These are phyloP conservation scores for Aciculosporium take DNA, from an alignment of 2,329 filamentous ascomycete genomes.

Conservation along the genomic window DNA sequence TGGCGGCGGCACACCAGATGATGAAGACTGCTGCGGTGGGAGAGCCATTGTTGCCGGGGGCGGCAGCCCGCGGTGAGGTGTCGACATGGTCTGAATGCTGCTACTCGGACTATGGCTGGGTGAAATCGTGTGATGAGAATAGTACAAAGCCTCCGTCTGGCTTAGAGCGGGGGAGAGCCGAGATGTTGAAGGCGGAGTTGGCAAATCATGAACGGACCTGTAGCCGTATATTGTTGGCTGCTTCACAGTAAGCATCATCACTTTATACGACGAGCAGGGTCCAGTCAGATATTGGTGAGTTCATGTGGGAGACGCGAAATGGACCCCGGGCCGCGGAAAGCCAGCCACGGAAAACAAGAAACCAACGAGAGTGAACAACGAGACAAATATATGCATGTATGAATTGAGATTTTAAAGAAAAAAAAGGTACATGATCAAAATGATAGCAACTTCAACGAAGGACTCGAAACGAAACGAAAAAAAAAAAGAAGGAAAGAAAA, in stretches of 20 bases:
- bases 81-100: conserved; percentile 44
- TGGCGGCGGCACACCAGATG: conserved; percentile 14
- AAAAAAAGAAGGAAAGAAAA: not conserved
- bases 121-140: conserved; percentile 23
- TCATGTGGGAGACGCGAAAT: conserved; percentile 12
- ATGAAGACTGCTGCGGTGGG: conserved; percentile 30
- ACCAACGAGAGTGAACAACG: too few species aligned
- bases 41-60: conserved; percentile 52
- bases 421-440: not conserved
- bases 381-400: too few species aligned
- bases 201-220: conserved; percentile 47
- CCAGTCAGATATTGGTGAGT: conserved; percentile 14
- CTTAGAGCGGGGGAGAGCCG: conserved; percentile 41
- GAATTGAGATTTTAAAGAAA: too few species aligned
- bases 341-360: too few species aligned
- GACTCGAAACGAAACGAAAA: not conserved
- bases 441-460: not conserved
- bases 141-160: conserved; percentile 32
- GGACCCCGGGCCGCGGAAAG: too few species aligned
- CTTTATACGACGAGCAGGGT: conserved; percentile 14
- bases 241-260: conserved; percentile 47
- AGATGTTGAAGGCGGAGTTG: conserved; percentile 41
- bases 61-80: conserved; percentile 55
- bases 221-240: conserved; percentile 46
- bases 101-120: conserved; percentile 32